Evolutionary conservation across 495 filamentous ascomycete species (phyloP).

Genomic region (Penicillium crystallinum): DNA sequence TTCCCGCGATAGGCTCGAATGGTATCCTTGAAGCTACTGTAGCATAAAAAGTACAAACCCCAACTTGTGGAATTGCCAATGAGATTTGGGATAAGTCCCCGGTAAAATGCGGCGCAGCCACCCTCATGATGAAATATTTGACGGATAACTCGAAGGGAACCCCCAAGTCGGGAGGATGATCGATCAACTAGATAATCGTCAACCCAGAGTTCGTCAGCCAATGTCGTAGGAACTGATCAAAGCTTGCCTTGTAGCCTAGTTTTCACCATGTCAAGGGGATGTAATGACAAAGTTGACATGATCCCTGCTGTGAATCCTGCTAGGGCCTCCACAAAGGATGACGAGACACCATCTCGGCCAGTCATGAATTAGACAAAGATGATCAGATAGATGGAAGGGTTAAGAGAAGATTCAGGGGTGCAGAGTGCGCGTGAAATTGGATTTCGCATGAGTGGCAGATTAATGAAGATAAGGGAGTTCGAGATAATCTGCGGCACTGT

Average conservation of each 20-base stretch:
- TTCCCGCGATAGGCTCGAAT: slow-evolving; percentile 24
- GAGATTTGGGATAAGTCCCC: slow-evolving; percentile 84
- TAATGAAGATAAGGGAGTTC: too few relatives aligned
- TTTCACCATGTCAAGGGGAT: slow-evolving; percentile 90
- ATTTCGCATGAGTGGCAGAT: too few relatives aligned
- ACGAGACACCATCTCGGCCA: slow-evolving; percentile 53
- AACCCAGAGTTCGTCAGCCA: neutral
- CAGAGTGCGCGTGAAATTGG: neutral
- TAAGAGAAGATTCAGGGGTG: neutral
- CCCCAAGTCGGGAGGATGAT: slow-evolving; percentile 39
- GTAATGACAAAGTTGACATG: slow-evolving; percentile 64
- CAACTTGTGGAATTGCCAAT: slow-evolving; percentile 86
- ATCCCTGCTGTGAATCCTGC: slow-evolving; percentile 87
- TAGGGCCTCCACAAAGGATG: slow-evolving; percentile 80
- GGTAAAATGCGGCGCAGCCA: slow-evolving; percentile 66
- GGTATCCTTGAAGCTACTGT: slow-evolving; percentile 52
- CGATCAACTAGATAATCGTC: slow-evolving; percentile 36
- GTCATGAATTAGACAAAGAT: slow-evolving; percentile 32
- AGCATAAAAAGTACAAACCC: slow-evolving; percentile 85
- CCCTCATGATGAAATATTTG: slow-evolving; percentile 54
- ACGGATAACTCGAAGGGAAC: slow-evolving; percentile 51
- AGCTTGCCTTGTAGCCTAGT: slow-evolving; percentile 80
- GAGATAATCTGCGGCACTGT: too few relatives aligned
- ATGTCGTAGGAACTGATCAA: neutral
- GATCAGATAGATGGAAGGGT: too few relatives aligned